These are phyloP conservation scores for Perilla frutescens DNA, from an alignment of 257 asterid genomes.

Conservation along the genomic window DNA sequence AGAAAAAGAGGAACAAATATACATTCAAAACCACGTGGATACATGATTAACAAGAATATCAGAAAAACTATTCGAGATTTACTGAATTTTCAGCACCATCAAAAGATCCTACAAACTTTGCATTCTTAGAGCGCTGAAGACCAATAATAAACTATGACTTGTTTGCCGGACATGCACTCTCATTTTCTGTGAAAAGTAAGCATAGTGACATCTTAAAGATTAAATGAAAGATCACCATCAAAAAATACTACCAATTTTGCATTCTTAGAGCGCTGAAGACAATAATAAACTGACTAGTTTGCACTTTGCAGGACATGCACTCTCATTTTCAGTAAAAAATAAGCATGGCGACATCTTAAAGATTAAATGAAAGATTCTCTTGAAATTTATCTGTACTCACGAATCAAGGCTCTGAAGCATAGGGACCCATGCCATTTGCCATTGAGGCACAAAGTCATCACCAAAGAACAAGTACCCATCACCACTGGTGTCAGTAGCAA, in stretches of 20 bases:
- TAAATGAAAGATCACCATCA: background rate
- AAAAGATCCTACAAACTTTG: slow-evolving; percentile 3
- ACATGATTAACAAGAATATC: slow-evolving; percentile 14
- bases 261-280: background rate
- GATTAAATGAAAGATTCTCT: background rate
- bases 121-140: background rate
- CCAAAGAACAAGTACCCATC: slow-evolving; percentile 81
- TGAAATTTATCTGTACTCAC: slow-evolving; percentile 41
- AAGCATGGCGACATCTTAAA: slow-evolving; percentile 7
- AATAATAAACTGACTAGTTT: background rate
- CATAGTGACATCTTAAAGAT: slow-evolving; percentile 1
- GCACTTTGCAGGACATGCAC: background rate
- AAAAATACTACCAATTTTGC: background rate
- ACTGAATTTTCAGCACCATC: slow-evolving; percentile 8
- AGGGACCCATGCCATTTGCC: slow-evolving; percentile 71
- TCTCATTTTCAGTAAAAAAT: background rate
- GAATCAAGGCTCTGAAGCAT: slow-evolving; percentile 57
- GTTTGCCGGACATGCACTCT: background rate
- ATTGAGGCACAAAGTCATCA: slow-evolving; percentile 67
- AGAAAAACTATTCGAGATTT: background rate
- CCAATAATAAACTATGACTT: background rate
- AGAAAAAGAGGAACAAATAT: background rate
- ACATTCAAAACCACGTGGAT: background rate
- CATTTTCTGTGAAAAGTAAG: slow-evolving; percentile 3
- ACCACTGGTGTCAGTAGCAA: slow-evolving; percentile 52